Evolutionary conservation across 345 rosid species (phyloP).

Genomic region (Laguncularia racemosa): DNA sequence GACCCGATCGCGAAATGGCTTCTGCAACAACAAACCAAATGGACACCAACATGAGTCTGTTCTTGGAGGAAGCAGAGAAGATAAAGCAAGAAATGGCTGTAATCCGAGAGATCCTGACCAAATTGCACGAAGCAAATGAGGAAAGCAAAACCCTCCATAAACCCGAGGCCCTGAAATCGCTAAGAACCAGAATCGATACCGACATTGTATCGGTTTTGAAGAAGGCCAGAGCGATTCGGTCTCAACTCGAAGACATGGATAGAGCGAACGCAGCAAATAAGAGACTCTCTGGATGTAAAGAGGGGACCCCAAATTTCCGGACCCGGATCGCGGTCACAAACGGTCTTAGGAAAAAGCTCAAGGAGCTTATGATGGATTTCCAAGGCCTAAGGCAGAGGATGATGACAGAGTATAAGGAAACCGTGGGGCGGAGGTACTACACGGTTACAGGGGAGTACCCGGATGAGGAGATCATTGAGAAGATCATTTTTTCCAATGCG

Average conservation of each 20-base stretch:
- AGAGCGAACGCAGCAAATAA: slow-evolving; percentile 65
- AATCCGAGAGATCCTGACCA: slow-evolving; percentile 50
- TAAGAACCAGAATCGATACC: slow-evolving; percentile 58
- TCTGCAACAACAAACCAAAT: slow-evolving; percentile 30
- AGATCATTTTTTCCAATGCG: slow-evolving; percentile 38
- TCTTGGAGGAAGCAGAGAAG: slow-evolving; percentile 85
- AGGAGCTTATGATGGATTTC: slow-evolving; percentile 93
- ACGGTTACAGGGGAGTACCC: slow-evolving; percentile 90
- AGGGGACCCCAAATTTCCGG: slow-evolving; percentile 72
- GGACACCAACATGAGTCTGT: slow-evolving; percentile 65
- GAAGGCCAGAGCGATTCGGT: slow-evolving; percentile 51
- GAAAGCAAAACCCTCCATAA: slow-evolving; percentile 82
- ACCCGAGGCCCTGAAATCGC: slow-evolving; percentile 54
- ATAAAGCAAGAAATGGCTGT: slow-evolving; percentile 77
- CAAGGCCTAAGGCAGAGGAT: slow-evolving; percentile 81
- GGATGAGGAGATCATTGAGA: slow-evolving; percentile 75
- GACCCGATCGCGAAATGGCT: slow-evolving; percentile 61
- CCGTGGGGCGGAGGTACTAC: slow-evolving; percentile 81
- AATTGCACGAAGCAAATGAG: slow-evolving; percentile 63
- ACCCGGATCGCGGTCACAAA: slow-evolving; percentile 76
- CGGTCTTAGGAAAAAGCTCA: slow-evolving; percentile 71
- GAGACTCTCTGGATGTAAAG: slow-evolving; percentile 68
- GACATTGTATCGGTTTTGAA: slow-evolving; percentile 58
- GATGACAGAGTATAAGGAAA: slow-evolving; percentile 90
- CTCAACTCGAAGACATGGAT: slow-evolving; percentile 87